phyloP scores from a whole-genome alignment of 176 grass and related monocot species.

The Juncus effusus region DNA sequence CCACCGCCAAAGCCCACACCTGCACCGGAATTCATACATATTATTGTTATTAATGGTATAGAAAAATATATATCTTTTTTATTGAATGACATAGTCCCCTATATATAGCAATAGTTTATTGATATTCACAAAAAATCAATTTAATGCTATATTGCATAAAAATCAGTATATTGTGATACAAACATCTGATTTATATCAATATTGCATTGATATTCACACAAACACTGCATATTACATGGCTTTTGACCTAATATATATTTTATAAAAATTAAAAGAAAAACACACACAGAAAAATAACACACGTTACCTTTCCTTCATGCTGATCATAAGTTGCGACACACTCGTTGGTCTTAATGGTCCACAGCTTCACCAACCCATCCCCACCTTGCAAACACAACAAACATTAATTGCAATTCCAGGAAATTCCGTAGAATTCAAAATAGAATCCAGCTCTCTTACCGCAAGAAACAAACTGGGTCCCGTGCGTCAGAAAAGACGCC shows the following conservation, averaged over 20 bases:
- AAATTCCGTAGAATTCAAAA: background rate
- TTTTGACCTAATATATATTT: too few species aligned
- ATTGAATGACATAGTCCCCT: too few species aligned
- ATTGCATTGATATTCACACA: too few species aligned
- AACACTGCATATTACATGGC: too few species aligned
- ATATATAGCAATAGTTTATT: too few species aligned
- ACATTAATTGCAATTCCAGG: constrained; percentile 18
- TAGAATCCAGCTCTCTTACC: constrained; percentile 37
- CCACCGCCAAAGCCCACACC: constrained; percentile 82
- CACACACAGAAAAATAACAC: background rate
- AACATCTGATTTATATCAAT: too few species aligned
- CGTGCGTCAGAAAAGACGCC: constrained; percentile 72
- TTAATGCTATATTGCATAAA: too few species aligned
- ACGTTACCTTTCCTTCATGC: constrained; percentile 79
- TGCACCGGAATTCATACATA: constrained; percentile 21
- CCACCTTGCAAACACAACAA: constrained; percentile 48
- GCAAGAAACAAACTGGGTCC: constrained; percentile 81
- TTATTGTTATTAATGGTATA: background rate
- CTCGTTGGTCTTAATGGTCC: constrained; percentile 88
- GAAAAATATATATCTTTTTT: too few species aligned
- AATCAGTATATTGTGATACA: too few species aligned
- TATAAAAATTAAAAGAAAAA: too few species aligned
- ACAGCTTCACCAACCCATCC: constrained; percentile 90
- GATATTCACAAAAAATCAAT: too few species aligned
- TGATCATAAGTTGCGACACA: constrained; percentile 94